A percentile compares a stretch with the other conserved stretches of the same genome.
phyloP scores from a whole-genome alignment of 768 basidiomycete species.

The Suillus ampliporus region DNA sequence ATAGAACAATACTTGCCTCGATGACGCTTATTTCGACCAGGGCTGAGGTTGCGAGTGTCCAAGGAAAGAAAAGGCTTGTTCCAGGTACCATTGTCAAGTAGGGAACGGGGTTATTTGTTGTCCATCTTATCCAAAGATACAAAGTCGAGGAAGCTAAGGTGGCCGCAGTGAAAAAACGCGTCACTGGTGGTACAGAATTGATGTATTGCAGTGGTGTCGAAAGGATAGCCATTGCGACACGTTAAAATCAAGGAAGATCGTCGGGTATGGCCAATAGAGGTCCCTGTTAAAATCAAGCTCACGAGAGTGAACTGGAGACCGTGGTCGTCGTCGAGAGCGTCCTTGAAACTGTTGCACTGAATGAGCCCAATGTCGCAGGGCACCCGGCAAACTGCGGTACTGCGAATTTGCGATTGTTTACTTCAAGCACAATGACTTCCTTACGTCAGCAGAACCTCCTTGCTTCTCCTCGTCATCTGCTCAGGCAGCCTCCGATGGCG shows the following conservation, averaged over 20 bases:
- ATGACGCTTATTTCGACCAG: conserved; percentile 84
- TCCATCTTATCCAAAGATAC: conserved; percentile 71
- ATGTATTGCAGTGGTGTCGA: conserved; percentile 73
- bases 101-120: conserved; percentile 51
- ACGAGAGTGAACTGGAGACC: not conserved
- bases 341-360: conserved; percentile 9
- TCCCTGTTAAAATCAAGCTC: not conserved
- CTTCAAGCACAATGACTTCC: conserved; percentile 15
- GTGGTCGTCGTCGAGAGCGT: not conserved
- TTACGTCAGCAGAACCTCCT: conserved; percentile 38
- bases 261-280: not conserved
- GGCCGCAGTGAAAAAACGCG: conserved; percentile 69
- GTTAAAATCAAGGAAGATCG: not conserved
- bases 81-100: conserved; percentile 87
- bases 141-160: conserved; percentile 63
- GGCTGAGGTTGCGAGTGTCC: conserved; percentile 91
- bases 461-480: conserved; percentile 23
- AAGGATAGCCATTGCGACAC: conserved; percentile 68
- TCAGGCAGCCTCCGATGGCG: conserved; percentile 57
- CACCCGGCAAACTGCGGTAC: not conserved
- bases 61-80: conserved; percentile 81
- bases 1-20: conserved; percentile 63
- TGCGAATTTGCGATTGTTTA: conserved; percentile 32
- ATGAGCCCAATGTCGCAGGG: conserved; percentile 6
- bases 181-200: conserved; percentile 78